phyloP scores from a whole-genome alignment of 495 filamentous ascomycete species.

The Lasiosphaeriaceae sp. region DNA sequence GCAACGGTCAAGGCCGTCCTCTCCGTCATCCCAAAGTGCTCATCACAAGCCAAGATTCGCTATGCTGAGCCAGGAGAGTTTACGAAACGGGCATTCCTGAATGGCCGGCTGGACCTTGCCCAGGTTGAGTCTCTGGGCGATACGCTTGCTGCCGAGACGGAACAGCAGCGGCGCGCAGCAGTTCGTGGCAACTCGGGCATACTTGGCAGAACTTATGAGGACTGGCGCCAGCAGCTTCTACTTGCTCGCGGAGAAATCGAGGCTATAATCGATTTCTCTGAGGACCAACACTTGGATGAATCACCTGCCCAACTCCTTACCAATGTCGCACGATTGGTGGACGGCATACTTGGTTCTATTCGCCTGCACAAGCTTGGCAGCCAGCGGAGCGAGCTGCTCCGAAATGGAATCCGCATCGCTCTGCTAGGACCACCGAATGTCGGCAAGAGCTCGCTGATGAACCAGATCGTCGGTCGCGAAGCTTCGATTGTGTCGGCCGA shows the following conservation, averaged over 20 bases:
- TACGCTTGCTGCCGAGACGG: slow-evolving; percentile 79
- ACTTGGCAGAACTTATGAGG: slow-evolving; percentile 76
- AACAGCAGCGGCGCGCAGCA: slow-evolving; percentile 85
- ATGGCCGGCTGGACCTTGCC: slow-evolving; percentile 79
- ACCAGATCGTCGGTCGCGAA: slow-evolving; percentile 85
- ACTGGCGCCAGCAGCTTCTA: slow-evolving; percentile 73
- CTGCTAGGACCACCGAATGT: slow-evolving; percentile 90
- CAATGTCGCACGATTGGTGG: slow-evolving; percentile 63
- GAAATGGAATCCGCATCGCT: slow-evolving; percentile 80
- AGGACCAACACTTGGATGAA: slow-evolving; percentile 96
- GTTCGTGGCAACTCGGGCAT: slow-evolving; percentile 70
- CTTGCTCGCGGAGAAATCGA: slow-evolving; percentile 87
- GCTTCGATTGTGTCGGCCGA: slow-evolving; percentile 91
- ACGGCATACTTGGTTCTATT: slow-evolving; percentile 56
- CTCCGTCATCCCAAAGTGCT: slow-evolving; percentile 59
- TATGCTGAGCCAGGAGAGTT: slow-evolving; percentile 97
- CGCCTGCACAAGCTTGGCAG: slow-evolving; percentile 67
- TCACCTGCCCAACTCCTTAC: slow-evolving; percentile 65
- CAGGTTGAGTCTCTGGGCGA: slow-evolving; percentile 92
- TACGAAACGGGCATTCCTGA: slow-evolving; percentile 87
- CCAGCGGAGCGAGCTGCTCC: slow-evolving; percentile 76
- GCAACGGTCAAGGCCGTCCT: slow-evolving; percentile 86
- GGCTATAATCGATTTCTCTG: slow-evolving; percentile 92
- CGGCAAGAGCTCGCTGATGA: slow-evolving; percentile 91
- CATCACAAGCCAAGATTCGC: slow-evolving; percentile 47